These are phyloP conservation scores for Linum trigynum DNA, from an alignment of 345 rosid species.

Conservation along the genomic window DNA sequence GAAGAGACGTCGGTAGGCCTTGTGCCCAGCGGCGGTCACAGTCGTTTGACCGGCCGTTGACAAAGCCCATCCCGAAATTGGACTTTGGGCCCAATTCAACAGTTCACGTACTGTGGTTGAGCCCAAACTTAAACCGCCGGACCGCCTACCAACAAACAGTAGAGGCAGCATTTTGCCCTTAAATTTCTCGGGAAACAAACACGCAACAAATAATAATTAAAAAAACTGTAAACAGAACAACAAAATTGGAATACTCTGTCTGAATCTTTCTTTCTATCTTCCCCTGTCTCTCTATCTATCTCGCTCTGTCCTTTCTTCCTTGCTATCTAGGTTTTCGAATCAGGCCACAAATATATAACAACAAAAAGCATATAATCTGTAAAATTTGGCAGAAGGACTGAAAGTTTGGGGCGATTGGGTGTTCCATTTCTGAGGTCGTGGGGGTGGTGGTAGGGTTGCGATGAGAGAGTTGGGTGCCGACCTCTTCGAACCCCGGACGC, in stretches of 20 bases:
- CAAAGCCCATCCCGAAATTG: too few relatives aligned
- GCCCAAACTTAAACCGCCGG: too few relatives aligned
- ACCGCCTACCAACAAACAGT: too few relatives aligned
- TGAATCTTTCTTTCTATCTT: not conserved
- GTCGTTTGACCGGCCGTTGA: too few relatives aligned
- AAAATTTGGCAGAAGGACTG: not conserved
- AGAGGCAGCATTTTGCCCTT: too few relatives aligned
- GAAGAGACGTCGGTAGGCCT: too few relatives aligned
- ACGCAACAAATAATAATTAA: too few relatives aligned
- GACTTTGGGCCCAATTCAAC: too few relatives aligned
- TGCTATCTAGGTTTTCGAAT: not conserved
- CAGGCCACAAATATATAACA: not conserved
- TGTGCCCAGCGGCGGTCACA: too few relatives aligned
- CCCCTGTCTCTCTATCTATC: not conserved
- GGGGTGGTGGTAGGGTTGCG: not conserved
- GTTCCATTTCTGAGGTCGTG: not conserved
- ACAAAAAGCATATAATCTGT: not conserved
- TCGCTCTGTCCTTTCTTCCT: not conserved
- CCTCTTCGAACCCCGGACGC: slow-evolving; percentile 31
- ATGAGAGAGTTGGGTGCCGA: slow-evolving; percentile 34
- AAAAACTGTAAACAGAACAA: not conserved
- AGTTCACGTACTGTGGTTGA: too few relatives aligned
- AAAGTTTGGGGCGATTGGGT: not conserved
- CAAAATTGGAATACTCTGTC: not conserved
- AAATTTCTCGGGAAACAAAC: too few relatives aligned